phyloP scores from a whole-genome alignment of 2,329 filamentous ascomycete species.

The Zopfia rhizophila region DNA sequence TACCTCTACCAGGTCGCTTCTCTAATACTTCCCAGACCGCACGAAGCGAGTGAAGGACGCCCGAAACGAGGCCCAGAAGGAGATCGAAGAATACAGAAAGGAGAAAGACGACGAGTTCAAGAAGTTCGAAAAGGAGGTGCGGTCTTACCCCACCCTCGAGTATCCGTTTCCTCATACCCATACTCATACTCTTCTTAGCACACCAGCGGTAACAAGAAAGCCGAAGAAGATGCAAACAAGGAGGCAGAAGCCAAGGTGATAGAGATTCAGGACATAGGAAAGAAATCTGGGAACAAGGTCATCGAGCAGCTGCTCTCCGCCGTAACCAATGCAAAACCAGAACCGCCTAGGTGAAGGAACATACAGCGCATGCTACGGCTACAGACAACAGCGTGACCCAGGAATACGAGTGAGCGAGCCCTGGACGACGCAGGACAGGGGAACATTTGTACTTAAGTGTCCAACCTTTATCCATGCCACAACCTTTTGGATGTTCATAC shows the following conservation, averaged over 20 bases:
- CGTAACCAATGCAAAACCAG: constrained; percentile 85
- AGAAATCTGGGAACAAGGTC: constrained; percentile 81
- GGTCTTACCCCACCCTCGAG: constrained; percentile 3
- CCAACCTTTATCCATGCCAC: too few relatives aligned
- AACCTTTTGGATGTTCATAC: too few relatives aligned
- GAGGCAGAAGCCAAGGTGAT: constrained; percentile 84
- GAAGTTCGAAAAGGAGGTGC: constrained; percentile 85
- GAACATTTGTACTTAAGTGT: too few relatives aligned
- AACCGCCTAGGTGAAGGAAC: constrained; percentile 61
- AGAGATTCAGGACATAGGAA: constrained; percentile 82
- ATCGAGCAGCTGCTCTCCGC: constrained; percentile 84
- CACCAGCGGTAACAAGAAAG: constrained; percentile 84
- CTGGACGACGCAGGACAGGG: too few relatives aligned
- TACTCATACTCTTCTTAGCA: constrained; percentile 68
- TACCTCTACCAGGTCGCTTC: constrained; percentile 16
- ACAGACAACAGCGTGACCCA: not conserved
- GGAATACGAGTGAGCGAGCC: too few relatives aligned
- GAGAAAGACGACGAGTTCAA: constrained; percentile 95
- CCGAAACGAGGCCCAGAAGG: constrained; percentile 94
- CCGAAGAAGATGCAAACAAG: constrained; percentile 77
- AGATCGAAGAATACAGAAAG: constrained; percentile 91
- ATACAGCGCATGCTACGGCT: not conserved
- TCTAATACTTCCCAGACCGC: constrained; percentile 69
- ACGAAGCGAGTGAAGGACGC: constrained; percentile 98
- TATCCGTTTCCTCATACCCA: not conserved